Conservation (phyloP, 495 filamentous ascomycete genomes). For the Rhypophila decipiens region DNA sequence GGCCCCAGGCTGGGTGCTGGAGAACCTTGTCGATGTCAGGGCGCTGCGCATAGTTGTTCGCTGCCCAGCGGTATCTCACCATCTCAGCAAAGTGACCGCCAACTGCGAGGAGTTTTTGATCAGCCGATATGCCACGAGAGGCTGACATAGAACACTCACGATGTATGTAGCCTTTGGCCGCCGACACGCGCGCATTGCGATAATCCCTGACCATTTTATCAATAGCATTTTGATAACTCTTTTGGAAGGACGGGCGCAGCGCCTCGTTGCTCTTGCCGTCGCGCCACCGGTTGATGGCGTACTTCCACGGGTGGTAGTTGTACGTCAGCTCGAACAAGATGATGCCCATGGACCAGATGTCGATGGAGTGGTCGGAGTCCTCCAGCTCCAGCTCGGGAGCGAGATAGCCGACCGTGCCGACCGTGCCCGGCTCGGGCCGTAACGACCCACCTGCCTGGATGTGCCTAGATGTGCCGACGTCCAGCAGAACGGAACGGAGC, state of each 20-base stretch:
- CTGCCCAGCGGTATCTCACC: no score
- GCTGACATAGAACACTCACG: no score
- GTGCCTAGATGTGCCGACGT: conserved; percentile 8
- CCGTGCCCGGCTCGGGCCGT: conserved; percentile 7
- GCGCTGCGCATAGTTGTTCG: no score
- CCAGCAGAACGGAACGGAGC: conserved; percentile 8
- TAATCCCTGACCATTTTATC: no score
- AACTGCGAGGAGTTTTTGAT: no score
- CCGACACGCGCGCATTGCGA: no score
- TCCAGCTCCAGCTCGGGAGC: conserved; percentile 14
- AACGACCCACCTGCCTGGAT: conserved; percentile 5
- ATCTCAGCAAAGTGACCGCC: no score
- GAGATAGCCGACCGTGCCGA: conserved; percentile 13
- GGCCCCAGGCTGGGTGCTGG: no score
- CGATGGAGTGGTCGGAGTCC: conserved; percentile 11
- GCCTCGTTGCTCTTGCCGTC: not conserved
- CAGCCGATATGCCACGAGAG: no score
- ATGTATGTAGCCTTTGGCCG: no score
- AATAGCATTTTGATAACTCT: not conserved
- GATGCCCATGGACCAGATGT: conserved; percentile 15
- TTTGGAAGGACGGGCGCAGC: not conserved
- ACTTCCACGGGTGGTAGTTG: conserved; percentile 10
- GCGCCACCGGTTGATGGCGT: not conserved
- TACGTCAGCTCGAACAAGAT: conserved; percentile 12
- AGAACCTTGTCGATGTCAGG: no score